These are phyloP conservation scores for Fusarium chuoi DNA, from an alignment of 2,329 filamentous ascomycete species.

Conservation along the genomic window DNA sequence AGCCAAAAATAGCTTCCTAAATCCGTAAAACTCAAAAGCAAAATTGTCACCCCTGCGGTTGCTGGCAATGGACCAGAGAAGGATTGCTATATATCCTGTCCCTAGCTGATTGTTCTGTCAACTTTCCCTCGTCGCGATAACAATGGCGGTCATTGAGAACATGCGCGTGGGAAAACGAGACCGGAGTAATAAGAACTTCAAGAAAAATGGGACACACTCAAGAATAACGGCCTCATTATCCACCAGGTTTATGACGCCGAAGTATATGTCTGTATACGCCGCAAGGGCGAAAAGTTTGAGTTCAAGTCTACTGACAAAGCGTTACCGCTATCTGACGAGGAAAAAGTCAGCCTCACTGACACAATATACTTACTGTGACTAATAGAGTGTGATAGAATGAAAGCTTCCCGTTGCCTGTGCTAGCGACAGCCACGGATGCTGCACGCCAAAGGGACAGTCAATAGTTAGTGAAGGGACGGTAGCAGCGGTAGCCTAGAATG, in stretches of 20 bases:
- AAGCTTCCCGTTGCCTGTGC: neutral
- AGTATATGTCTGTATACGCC: neutral
- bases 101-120: fast-evolving
- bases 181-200: neutral
- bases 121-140: fast-evolving
- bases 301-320: neutral
- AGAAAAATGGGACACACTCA: neutral
- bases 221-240: neutral
- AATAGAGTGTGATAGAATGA: neutral
- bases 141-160: neutral
- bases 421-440: neutral
- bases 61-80: neutral
- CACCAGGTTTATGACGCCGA: neutral
- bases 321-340: neutral
- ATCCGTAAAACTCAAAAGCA: too few species aligned
- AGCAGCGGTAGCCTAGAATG: neutral
- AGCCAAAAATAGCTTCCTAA: too few species aligned
- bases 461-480: neutral
- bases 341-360: neutral
- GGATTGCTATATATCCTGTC: neutral
- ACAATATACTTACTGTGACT: neutral
- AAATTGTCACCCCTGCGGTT: neutral
- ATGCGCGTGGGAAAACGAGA: neutral
- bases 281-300: neutral
- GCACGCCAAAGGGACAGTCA: neutral